These are phyloP conservation scores for Phytophthora uliginosa DNA, from an alignment of 352 stramenopile species.

Conservation along the genomic window DNA sequence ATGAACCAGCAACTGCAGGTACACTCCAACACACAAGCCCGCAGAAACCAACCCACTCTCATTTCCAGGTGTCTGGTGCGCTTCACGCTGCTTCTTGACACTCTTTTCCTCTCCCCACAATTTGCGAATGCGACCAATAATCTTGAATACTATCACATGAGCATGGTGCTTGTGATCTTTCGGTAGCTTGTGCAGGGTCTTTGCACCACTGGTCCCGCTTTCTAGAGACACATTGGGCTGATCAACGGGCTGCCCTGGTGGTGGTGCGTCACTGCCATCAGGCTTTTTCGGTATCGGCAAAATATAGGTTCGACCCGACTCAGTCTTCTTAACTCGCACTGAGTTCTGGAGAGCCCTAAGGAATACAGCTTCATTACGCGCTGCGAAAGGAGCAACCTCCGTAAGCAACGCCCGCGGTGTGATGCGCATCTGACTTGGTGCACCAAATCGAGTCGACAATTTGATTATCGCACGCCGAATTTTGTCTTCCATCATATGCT, in stretches of 20 bases:
- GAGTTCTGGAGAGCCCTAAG: conserved; percentile 75
- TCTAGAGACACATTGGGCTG: conserved; percentile 21
- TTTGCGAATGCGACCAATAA: conserved; percentile 64
- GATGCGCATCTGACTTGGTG: conserved; percentile 83
- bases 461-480: conserved; percentile 84
- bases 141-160: conserved; percentile 67
- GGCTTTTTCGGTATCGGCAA: conserved; percentile 50
- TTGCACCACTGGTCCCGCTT: conserved; percentile 35
- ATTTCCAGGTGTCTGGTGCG: conserved; percentile 2
- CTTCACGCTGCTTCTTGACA: conserved; percentile 26
- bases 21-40: conserved; percentile 70
- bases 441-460: conserved; percentile 73
- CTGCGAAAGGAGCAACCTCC: conserved; percentile 77
- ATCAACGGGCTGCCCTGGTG: conserved; percentile 1
- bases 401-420: conserved; percentile 84
- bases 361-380: conserved; percentile 84
- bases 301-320: conserved; percentile 86
- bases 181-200: conserved; percentile 57
- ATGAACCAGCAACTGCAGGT: conserved; percentile 79
- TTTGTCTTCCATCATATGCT: conserved; percentile 90
- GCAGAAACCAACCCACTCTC: conserved; percentile 18
- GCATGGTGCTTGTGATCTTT: conserved; percentile 80
- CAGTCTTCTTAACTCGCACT: conserved; percentile 81
- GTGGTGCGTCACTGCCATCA: conserved; percentile 23
- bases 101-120: conserved; percentile 71